phyloP scores from a whole-genome alignment of 163 green algal genomes.

The Scenedesmus sp. region DNA sequence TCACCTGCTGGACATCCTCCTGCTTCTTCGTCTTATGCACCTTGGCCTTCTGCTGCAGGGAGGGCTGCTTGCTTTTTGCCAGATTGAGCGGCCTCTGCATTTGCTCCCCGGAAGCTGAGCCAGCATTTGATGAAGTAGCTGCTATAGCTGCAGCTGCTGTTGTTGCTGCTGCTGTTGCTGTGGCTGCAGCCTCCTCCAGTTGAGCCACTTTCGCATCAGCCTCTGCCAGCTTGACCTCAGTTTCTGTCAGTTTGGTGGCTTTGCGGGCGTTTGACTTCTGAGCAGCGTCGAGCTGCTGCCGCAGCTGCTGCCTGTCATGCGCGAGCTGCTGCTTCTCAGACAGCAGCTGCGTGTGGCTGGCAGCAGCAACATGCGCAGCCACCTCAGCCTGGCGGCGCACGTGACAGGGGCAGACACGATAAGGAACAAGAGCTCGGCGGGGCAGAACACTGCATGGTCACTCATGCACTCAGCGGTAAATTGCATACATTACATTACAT shows the following conservation, averaged over 20 bases:
- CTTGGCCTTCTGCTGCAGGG: not conserved
- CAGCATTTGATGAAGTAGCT: not conserved
- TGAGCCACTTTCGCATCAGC: not conserved
- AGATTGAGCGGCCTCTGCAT: not conserved
- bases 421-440: too few relatives aligned
- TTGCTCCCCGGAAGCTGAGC: not conserved
- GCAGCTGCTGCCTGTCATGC: not conserved
- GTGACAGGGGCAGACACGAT: too few relatives aligned
- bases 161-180: too few relatives aligned
- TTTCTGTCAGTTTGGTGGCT: not conserved
- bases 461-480: too few relatives aligned
- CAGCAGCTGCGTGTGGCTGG: not conserved
- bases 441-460: too few relatives aligned
- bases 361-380: not conserved
- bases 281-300: not conserved
- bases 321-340: not conserved
- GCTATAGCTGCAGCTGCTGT: too few relatives aligned
- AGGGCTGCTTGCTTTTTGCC: not conserved
- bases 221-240: not conserved
- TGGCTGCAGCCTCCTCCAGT: not conserved
- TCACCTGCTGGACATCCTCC: too few relatives aligned
- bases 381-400: not conserved
- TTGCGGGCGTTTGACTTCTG: not conserved
- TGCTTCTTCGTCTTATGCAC: not conserved
- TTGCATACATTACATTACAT: too few relatives aligned